Conservation (phyloP, 805 yeast genomes). For the Candida methanosorbosa region DNA sequence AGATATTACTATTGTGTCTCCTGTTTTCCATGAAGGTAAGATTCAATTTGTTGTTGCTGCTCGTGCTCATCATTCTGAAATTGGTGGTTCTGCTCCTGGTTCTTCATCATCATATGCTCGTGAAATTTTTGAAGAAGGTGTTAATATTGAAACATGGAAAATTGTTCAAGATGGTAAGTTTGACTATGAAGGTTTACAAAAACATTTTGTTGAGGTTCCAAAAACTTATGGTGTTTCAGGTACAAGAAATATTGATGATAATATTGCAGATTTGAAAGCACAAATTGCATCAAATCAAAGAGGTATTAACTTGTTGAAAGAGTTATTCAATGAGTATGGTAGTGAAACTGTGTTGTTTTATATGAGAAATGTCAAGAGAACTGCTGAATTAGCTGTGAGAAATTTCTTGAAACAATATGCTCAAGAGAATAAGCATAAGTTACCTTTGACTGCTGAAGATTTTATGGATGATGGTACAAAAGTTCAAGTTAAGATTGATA, state of each 20-base stretch:
- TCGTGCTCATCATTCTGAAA: slow-evolving; percentile 94
- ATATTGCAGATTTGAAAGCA: slow-evolving; percentile 75
- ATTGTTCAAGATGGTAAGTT: slow-evolving; percentile 68
- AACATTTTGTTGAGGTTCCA: slow-evolving; percentile 66
- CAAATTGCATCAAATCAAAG: slow-evolving; percentile 84
- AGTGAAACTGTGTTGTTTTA: slow-evolving; percentile 52
- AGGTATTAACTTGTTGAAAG: slow-evolving; percentile 60
- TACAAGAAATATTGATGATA: slow-evolving; percentile 74
- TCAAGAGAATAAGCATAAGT: slow-evolving; percentile 24
- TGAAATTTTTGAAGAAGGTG: slow-evolving; percentile 84
- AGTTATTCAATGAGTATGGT: slow-evolving; percentile 55
- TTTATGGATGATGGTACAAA: slow-evolving; percentile 76
- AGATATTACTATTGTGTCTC: slow-evolving; percentile 88
- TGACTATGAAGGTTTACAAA: slow-evolving; percentile 61
- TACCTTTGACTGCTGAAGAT: slow-evolving; percentile 43
- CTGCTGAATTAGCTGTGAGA: slow-evolving; percentile 65
- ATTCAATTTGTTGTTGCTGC: slow-evolving; percentile 86
- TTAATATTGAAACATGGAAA: slow-evolving; percentile 70
- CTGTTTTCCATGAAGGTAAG: slow-evolving; percentile 55
- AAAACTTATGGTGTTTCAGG: slow-evolving; percentile 83
- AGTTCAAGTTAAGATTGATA: slow-evolving; percentile 38
- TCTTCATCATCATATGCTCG: slow-evolving; percentile 92
- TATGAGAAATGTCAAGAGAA: slow-evolving; percentile 75
- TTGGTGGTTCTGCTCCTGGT: slow-evolving; percentile 88
- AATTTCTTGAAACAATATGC: slow-evolving; percentile 38